A percentile compares a stretch with the other conserved stretches of the same genome.
phyloP scores from a whole-genome alignment of 2,329 filamentous ascomycete species.

The Cadophora gregata region DNA sequence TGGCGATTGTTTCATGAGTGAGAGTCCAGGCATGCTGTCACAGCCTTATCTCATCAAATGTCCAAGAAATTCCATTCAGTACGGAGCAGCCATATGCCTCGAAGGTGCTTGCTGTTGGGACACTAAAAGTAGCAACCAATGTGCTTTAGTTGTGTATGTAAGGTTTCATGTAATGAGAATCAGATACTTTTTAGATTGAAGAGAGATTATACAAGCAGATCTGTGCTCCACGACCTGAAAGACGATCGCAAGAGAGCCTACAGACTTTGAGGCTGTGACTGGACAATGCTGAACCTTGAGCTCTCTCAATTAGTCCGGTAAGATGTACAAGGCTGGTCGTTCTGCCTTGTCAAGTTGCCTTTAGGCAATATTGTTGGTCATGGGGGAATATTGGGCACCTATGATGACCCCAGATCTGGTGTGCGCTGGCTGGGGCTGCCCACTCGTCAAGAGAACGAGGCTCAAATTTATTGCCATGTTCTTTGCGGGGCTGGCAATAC shows the following conservation, averaged over 20 bases:
- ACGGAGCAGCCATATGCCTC: not conserved
- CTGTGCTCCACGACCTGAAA: not conserved
- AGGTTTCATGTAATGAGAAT: no score
- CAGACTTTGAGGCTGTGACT: not conserved
- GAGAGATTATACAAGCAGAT: not conserved
- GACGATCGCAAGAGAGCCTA: not conserved
- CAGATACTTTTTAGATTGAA: not conserved
- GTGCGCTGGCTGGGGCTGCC: constrained; percentile 6
- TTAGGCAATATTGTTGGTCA: constrained; percentile 5
- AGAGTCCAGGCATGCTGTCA: not conserved
- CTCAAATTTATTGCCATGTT: not conserved
- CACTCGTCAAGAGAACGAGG: not conserved
- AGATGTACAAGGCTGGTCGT: not conserved
- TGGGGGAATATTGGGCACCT: not conserved
- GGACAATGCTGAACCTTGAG: not conserved
- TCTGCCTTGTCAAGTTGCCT: not conserved
- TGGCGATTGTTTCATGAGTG: no score
- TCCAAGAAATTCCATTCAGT: not conserved
- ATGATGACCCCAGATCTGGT: constrained; percentile 1
- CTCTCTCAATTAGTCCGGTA: not conserved
- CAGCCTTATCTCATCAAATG: not conserved
- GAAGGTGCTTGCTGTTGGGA: not conserved
- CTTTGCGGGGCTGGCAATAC: not conserved
- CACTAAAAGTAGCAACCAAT: not conserved
- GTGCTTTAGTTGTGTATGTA: not conserved